Conservation (phyloP, 768 basidiomycete genomes). For the Pleurotus tuber-regium region DNA sequence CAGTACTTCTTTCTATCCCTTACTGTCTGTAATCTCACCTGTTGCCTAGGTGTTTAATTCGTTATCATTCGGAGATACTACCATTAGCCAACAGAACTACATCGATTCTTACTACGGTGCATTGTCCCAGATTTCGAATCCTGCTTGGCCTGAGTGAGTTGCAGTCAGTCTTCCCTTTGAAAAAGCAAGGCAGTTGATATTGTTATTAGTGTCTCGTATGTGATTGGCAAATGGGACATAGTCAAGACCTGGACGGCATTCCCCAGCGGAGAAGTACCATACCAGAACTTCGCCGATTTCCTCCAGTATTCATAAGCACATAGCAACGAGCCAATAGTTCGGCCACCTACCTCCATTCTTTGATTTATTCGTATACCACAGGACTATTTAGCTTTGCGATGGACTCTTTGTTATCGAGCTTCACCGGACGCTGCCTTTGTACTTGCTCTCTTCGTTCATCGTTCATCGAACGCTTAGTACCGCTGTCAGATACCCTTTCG, state of each 20-base stretch:
- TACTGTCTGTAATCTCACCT: background rate
- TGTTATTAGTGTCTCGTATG: constrained; percentile 8
- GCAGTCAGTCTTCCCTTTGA: too few relatives aligned
- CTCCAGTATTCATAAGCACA: constrained; percentile 9
- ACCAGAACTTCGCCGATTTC: constrained; percentile 12
- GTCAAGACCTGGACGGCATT: constrained; percentile 10
- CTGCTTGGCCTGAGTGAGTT: constrained; percentile 13
- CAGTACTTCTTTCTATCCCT: background rate
- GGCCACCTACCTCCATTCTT: too few relatives aligned
- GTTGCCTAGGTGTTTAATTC: constrained; percentile 8
- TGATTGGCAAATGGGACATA: constrained; percentile 10
- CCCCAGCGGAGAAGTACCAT: constrained; percentile 9
- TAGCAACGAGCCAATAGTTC: too few relatives aligned
- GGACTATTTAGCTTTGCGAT: too few relatives aligned
- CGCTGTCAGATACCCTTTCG: too few relatives aligned
- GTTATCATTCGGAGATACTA: background rate
- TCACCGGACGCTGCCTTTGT: too few relatives aligned
- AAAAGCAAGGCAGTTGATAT: too few relatives aligned
- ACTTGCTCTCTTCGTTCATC: background rate
- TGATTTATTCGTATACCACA: too few relatives aligned
- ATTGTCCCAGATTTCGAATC: constrained; percentile 7
- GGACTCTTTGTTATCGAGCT: too few relatives aligned
- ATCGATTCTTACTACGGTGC: constrained; percentile 15
- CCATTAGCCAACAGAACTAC: constrained; percentile 11
- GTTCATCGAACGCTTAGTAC: too few relatives aligned